Conservation (phyloP, 2,329 filamentous ascomycete genomes). For the Trichoderma koningiopsis region DNA sequence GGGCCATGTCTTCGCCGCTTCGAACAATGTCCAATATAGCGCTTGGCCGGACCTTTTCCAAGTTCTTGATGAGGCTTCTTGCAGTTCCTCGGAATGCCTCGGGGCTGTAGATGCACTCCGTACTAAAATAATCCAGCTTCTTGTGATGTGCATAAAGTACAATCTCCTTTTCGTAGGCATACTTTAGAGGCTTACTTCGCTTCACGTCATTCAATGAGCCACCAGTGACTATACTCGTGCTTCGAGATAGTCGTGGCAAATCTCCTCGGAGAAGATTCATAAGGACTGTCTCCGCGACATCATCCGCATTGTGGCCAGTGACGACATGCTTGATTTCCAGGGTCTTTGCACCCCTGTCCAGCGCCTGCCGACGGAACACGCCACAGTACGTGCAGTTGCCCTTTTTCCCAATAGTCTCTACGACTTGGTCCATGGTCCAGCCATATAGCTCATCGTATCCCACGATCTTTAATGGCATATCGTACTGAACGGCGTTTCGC, state of each 20-base stretch:
- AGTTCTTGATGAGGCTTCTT: slow-evolving; percentile 87
- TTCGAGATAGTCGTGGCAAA: slow-evolving; percentile 80
- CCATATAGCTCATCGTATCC: slow-evolving; percentile 94
- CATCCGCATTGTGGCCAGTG: slow-evolving; percentile 96
- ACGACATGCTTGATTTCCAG: slow-evolving; percentile 90
- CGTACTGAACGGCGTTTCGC: slow-evolving; percentile 86
- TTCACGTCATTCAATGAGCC: slow-evolving; percentile 83
- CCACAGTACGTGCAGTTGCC: slow-evolving; percentile 99
- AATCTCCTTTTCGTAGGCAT: slow-evolving; percentile 98
- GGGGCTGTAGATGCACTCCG: slow-evolving; percentile 96
- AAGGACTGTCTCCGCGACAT: slow-evolving; percentile 93
- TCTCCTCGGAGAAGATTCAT: slow-evolving; percentile 97
- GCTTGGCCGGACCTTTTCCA: slow-evolving; percentile 90
- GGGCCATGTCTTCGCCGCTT: slow-evolving; percentile 95
- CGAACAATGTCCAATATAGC: slow-evolving; percentile 93
- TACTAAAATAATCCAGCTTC: slow-evolving; percentile 96
- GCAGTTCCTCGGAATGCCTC: slow-evolving; percentile 95
- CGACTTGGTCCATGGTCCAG: slow-evolving; percentile 99
- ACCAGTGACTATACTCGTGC: slow-evolving; percentile 85
- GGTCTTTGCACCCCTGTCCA: slow-evolving; percentile 88
- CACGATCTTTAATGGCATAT: slow-evolving; percentile 87
- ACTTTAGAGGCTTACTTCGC: slow-evolving; percentile 94
- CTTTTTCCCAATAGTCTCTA: slow-evolving; percentile 94
- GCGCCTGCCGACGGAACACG: slow-evolving; percentile 89
- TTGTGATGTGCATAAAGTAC: slow-evolving; percentile 97